phyloP scores from a whole-genome alignment of 2,329 filamentous ascomycete genomes.

The Stenocarpella maydis region DNA sequence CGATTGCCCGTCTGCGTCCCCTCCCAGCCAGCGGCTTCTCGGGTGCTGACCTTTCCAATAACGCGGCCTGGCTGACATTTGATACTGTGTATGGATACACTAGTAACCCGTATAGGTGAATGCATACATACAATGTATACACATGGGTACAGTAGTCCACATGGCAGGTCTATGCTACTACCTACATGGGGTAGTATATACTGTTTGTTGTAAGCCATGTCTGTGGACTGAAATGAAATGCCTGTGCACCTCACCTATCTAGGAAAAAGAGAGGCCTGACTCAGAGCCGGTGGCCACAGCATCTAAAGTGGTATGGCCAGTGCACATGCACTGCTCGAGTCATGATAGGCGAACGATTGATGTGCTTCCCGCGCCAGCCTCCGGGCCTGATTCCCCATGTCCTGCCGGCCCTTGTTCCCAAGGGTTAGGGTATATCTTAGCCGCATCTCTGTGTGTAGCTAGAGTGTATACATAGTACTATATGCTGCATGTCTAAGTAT shows the following conservation, averaged over 20 bases:
- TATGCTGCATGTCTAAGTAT: neutral
- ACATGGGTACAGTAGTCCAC: no score
- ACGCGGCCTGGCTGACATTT: neutral
- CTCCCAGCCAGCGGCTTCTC: neutral
- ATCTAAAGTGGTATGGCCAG: neutral
- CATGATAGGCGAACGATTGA: constrained; percentile 20
- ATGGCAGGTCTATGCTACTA: neutral
- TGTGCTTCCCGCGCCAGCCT: neutral
- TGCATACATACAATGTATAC: no score
- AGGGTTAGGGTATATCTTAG: neutral
- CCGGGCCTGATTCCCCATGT: neutral
- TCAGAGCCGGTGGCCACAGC: constrained; percentile 16
- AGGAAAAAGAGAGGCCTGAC: neutral
- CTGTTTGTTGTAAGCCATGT: neutral
- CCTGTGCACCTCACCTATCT: neutral
- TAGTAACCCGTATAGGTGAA: neutral
- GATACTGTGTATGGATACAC: neutral
- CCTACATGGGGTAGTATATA: neutral
- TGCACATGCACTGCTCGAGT: neutral
- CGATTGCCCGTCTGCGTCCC: neutral
- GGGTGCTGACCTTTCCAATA: neutral
- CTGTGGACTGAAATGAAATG: no score
- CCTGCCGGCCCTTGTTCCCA: neutral
- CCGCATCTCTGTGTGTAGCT: neutral
- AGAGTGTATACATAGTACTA: no score